These are phyloP conservation scores for Crithidia acanthocephali DNA, from an alignment of 208 protist genomes.

Conservation along the genomic window DNA sequence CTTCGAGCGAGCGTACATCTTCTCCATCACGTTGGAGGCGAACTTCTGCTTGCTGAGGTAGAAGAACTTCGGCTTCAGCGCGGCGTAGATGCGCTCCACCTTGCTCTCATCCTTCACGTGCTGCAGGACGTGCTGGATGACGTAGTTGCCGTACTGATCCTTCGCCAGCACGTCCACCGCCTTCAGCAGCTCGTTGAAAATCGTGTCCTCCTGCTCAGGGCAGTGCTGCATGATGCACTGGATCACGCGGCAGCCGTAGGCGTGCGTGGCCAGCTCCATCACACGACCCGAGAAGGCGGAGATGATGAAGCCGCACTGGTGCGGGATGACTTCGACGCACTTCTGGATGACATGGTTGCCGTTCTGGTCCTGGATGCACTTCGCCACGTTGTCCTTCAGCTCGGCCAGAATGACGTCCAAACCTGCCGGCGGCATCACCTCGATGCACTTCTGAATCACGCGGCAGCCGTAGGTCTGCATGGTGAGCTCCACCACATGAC, in stretches of 20 bases:
- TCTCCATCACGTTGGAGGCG: constrained; percentile 99
- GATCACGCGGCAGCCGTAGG: constrained; percentile 99
- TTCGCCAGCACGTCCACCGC: constrained; percentile 88
- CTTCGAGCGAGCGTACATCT: constrained; percentile 90
- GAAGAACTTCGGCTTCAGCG: constrained; percentile 81
- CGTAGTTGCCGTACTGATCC: constrained; percentile 99
- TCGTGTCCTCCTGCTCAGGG: constrained; percentile 82
- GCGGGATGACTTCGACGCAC: constrained; percentile 97
- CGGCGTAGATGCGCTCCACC: constrained; percentile 80
- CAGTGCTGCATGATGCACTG: constrained; percentile 98
- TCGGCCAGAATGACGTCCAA: constrained; percentile 92
- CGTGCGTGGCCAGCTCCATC: constrained; percentile 97
- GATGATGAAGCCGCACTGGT: constrained; percentile 96
- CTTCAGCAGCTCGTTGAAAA: constrained; percentile 95
- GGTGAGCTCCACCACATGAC: constrained; percentile 95
- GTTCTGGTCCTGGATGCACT: constrained; percentile 99
- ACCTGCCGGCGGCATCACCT: constrained; percentile 86
- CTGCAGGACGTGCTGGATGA: constrained; percentile 99
- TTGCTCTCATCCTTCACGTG: constrained; percentile 87
- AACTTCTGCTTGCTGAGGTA: constrained; percentile 97
- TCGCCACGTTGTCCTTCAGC: constrained; percentile 95
- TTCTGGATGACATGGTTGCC: constrained; percentile 99
- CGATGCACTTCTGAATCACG: constrained; percentile 98
- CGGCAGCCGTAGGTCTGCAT: constrained; percentile 98
- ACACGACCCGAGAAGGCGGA: constrained; percentile 95